Base-by-base conservation (phyloP, 1,284 basidiomycete genomes). In the Cerrena zonata region DNA sequence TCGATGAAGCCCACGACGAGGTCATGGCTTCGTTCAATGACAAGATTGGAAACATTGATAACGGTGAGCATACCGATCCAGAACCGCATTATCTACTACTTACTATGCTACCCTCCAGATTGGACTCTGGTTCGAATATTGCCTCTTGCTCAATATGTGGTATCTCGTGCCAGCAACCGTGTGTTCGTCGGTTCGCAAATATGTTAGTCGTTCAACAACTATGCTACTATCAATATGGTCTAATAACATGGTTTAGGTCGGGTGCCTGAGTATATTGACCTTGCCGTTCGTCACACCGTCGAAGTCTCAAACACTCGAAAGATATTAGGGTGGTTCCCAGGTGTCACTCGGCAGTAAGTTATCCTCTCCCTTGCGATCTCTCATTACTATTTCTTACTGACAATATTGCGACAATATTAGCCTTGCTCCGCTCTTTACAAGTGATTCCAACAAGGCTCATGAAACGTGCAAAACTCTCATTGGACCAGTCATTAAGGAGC, bases 111-210 rank as follows among this genome's bases (percentile, higher is more conserved):
- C 5, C 27, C 15, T 34, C 12, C 23, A 64, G 69, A 53, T 30
- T 70, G 68, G 70, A 54, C 59, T 22, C 59, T 52, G 15, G 53
- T 71, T 19, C 51, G 58, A 40, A 62, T 60, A 25, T 61, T 64
- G 50, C 50, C 58, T 48, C 56, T 61, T 49, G 59, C 63, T 40
- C 59, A 63, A 60, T 58, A 64, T 46, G 58, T 67, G 41, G 65
- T 70, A 48, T 69, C 67, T 57, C 69, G 72, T 56, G 60, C 62
- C 49, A 71, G 65, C 47, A 76, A 69, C 52, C 72, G 75, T 27
- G 52, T 70, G 27, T 76, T 77, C 50, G 71, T 77, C 13, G 74
- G 75, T 7, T 49, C 66, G 5, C 68, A 69, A 5, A 46, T 71
- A 27, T 75, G 74, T 75, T 57, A 53, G 63, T 63, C 47, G 30